A percentile compares a stretch with the other conserved stretches of the same genome.
Evolutionary conservation across 305 asterid species (phyloP).

Genomic region (Solanum hybrid): DNA sequence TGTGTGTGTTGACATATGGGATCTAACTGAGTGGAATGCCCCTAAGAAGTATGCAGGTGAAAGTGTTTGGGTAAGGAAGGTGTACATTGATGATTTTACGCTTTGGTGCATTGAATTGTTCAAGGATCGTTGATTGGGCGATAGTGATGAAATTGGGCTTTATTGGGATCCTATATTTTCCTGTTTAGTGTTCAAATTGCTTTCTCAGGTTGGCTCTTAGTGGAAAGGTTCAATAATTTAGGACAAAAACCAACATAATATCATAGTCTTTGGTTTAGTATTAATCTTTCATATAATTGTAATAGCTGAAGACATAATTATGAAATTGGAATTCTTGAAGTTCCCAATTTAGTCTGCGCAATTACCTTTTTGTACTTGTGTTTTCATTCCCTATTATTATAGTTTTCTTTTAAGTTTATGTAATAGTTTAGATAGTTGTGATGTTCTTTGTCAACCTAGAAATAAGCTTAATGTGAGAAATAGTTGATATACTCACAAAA

Average conservation of each 20-base stretch:
- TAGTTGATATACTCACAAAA: no score
- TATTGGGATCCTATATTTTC: neutral
- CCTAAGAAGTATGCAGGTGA: neutral
- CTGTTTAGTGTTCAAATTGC: neutral
- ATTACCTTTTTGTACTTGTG: neutral
- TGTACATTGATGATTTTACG: neutral
- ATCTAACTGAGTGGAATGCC: neutral
- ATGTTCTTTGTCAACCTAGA: neutral
- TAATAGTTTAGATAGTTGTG: neutral
- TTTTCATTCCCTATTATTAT: neutral
- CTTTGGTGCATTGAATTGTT: neutral
- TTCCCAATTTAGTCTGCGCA: neutral
- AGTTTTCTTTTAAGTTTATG: neutral
- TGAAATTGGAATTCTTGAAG: neutral
- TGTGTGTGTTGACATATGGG: neutral
- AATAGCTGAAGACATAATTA: neutral
- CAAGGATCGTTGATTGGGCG: neutral
- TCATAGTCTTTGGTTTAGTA: neutral
- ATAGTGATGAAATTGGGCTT: neutral
- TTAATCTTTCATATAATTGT: neutral
- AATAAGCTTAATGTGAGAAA: no score
- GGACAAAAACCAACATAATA: neutral
- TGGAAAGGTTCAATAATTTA: neutral
- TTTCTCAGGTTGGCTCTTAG: neutral
- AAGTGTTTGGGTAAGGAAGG: neutral